Evolutionary conservation across 1,284 basidiomycete species (phyloP).

Genomic region (Fomitopsis palustris): DNA sequence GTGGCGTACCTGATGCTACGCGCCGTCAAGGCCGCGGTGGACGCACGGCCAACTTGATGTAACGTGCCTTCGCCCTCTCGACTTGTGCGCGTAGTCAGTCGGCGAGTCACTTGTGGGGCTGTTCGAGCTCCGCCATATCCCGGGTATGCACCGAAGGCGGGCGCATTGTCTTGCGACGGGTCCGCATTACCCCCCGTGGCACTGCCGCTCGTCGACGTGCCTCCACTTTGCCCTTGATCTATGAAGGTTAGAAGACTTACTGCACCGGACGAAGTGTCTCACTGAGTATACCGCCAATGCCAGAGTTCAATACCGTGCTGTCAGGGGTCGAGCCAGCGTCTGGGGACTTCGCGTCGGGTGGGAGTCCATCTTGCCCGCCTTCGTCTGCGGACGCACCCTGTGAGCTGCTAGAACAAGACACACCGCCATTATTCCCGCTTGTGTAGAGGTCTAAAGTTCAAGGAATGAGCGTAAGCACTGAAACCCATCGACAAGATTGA

Average conservation of each 20-base stretch:
- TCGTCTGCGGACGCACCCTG: slow-evolving; percentile 9
- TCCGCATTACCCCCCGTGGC: not conserved
- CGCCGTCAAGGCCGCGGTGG: not conserved
- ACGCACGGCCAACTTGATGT: not conserved
- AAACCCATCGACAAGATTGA: not conserved
- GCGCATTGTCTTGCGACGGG: not conserved
- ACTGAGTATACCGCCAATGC: not conserved
- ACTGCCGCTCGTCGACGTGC: not conserved
- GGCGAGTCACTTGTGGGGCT: not conserved
- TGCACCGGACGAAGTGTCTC: not conserved
- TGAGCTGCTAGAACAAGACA: slow-evolving; percentile 7
- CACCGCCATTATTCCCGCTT: slow-evolving; percentile 9
- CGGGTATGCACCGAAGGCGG: not conserved
- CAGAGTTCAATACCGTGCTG: not conserved
- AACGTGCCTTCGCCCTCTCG: not conserved
- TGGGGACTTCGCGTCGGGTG: slow-evolving; percentile 4
- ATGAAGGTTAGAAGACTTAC: not conserved
- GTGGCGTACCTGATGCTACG: not conserved
- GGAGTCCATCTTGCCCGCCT: not conserved
- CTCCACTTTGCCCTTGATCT: not conserved
- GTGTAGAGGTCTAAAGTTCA: not conserved
- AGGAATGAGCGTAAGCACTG: not conserved
- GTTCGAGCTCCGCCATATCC: not conserved
- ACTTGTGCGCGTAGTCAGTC: not conserved
- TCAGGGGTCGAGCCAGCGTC: slow-evolving; percentile 7